Base-by-base conservation (phyloP, 495 filamentous ascomycete species). In the Evernia prunastri region DNA sequence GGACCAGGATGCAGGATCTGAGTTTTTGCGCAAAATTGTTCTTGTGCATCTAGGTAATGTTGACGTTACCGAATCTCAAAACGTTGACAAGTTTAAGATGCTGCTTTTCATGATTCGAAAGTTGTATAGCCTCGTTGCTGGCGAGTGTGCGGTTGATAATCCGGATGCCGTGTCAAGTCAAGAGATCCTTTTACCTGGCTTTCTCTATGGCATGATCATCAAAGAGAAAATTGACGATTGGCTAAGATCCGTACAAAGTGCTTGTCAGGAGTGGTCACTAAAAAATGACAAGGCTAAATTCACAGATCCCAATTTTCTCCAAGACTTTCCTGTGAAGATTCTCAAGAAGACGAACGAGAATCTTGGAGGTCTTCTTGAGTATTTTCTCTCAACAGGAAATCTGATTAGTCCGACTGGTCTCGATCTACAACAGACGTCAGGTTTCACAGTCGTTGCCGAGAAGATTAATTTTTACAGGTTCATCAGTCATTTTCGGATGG, bases 391-490 rank as follows among this genome's bases (percentile, higher is more conserved):
- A 0, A 98, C 94, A 2, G 94, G 94, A 68, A 98, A 98, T 71
- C 80, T 98, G 36, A 82, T 88, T 67, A 96, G 90, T 77, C 88
- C 89, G 9, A 92, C 89, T 39, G 94, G 94, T 69, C 81, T 98
- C 54, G 94, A 97, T 82, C 74, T 97, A 66, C 93, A 97, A 67
- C 94, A 98, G 72, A 84, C 86, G 1, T 95, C 94, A 35, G 94
- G 94, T 63, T 98, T 94, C 76, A 95, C 89, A 0, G 89, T 98
- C 43, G 93, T 97, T 61, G 94, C 94, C 6, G 94, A 98, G 75
- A 97, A 97, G 81, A 92, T 97, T 71, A 98, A 98, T 80, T 98
- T 97, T 79, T 87, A 95, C 70, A 89, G 94, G 68, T 98, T 98
- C 78, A 95, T 98, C 77, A 93, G 90, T 78, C 94, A 98, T 73